Conservation (phyloP, 306 rosid genomes). For the Castanopsis chinensis region DNA sequence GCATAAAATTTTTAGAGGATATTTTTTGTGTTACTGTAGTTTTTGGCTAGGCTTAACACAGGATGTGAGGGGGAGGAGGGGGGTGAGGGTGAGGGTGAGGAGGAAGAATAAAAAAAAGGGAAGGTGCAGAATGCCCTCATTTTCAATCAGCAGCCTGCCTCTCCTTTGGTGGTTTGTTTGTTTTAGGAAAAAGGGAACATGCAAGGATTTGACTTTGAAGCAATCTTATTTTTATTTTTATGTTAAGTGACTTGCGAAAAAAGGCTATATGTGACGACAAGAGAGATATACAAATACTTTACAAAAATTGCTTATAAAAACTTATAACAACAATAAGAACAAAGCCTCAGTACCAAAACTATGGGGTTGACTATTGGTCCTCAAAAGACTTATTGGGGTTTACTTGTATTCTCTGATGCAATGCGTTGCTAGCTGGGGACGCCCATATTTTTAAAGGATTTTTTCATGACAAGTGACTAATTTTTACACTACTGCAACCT, state of each 20-base stretch:
- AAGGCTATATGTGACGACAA: not conserved
- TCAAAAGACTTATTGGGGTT: too few relatives aligned
- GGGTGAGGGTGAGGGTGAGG: not conserved
- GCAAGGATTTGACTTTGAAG: not conserved
- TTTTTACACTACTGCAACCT: too few relatives aligned
- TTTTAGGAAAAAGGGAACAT: not conserved
- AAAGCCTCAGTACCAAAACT: too few relatives aligned
- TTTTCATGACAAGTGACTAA: too few relatives aligned
- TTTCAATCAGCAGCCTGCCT: not conserved
- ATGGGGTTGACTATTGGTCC: too few relatives aligned
- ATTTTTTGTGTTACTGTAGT: not conserved
- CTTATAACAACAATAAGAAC: not conserved
- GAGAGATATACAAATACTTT: not conserved
- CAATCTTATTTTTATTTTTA: not conserved
- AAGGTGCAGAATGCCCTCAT: not conserved
- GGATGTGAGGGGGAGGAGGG: not conserved
- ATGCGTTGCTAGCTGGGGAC: too few relatives aligned
- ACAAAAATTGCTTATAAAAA: not conserved
- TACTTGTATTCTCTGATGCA: too few relatives aligned
- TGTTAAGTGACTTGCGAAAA: not conserved
- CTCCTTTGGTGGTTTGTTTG: not conserved
- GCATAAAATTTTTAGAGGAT: not conserved
- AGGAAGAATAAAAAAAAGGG: not conserved
- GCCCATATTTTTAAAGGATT: too few relatives aligned
- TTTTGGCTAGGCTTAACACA: not conserved